These are phyloP conservation scores for Endoconidiophora laricicola DNA, from an alignment of 2,329 filamentous ascomycete species.

Conservation along the genomic window DNA sequence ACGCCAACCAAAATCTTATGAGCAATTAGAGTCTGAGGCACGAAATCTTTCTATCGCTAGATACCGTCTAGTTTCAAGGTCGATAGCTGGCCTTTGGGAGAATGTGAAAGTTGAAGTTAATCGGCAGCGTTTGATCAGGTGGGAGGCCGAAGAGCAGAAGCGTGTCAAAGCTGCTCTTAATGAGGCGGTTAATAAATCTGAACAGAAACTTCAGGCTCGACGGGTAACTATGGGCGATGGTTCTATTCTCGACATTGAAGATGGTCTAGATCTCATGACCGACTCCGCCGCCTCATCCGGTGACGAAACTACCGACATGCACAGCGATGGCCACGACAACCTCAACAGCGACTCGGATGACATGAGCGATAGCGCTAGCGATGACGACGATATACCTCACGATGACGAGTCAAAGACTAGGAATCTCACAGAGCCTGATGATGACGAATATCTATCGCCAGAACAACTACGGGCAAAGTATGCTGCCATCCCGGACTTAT, in stretches of 20 bases:
- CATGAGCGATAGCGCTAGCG: constrained; percentile 20
- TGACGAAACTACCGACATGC: constrained; percentile 21
- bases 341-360: constrained; percentile 21
- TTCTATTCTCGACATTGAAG: constrained; percentile 26
- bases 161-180: constrained; percentile 53
- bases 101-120: constrained; percentile 47
- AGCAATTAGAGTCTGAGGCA: constrained; percentile 70
- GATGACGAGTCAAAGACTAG: constrained; percentile 42
- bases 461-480: constrained; percentile 56
- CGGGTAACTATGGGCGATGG: constrained; percentile 20
- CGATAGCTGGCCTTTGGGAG: constrained; percentile 42
- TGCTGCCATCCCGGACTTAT: constrained; percentile 36
- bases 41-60: constrained; percentile 46
- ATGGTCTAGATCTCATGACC: constrained; percentile 26
- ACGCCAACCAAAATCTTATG: constrained; percentile 56
- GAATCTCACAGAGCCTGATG: constrained; percentile 29
- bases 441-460: constrained; percentile 46
- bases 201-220: constrained; percentile 50
- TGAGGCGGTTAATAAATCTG: constrained; percentile 55
- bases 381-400: constrained; percentile 33
- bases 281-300: constrained; percentile 20
- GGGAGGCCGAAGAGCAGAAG: constrained; percentile 48
- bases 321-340: constrained; percentile 15
- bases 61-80: constrained; percentile 55
- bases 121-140: constrained; percentile 39